These are phyloP conservation scores for Puccinia novopanici DNA, from an alignment of 1,284 basidiomycete genomes.

Conservation along the genomic window DNA sequence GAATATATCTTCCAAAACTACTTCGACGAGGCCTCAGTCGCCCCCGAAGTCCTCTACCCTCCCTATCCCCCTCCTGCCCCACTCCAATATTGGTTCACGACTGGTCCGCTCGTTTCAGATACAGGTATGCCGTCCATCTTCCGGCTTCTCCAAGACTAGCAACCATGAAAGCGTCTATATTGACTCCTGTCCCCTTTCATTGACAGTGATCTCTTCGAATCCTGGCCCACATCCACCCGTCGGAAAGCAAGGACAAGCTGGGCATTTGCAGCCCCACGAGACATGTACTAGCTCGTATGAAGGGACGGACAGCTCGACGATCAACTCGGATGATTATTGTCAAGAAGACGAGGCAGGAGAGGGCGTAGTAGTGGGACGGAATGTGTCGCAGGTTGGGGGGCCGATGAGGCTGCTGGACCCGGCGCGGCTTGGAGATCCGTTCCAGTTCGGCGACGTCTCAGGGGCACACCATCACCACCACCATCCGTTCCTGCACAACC, in stretches of 20 bases:
- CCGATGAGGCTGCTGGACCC: too few species aligned
- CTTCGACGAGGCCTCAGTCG: constrained; percentile 7
- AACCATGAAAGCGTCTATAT: neutral
- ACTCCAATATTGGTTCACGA: neutral
- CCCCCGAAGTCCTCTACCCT: constrained; percentile 13
- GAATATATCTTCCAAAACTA: constrained; percentile 40
- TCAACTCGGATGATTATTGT: constrained; percentile 5
- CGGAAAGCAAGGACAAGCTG: neutral
- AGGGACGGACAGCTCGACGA: neutral
- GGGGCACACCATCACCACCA: neutral
- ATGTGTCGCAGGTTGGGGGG: neutral
- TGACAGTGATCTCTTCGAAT: neutral
- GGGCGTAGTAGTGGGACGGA: neutral
- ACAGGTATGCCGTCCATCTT: neutral
- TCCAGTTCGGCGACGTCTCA: neutral
- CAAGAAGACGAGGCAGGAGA: constrained; percentile 1
- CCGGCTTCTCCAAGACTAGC: neutral
- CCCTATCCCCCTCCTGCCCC: neutral
- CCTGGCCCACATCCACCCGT: neutral
- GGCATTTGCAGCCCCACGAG: neutral
- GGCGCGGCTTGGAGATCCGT: too few species aligned
- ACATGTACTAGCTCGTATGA: neutral
- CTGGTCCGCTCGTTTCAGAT: neutral
- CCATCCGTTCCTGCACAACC: neutral
- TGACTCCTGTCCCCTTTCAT: neutral